These are phyloP conservation scores for Kalmanozyma brasiliensis DNA, from an alignment of 1,284 basidiomycete species.

Conservation along the genomic window DNA sequence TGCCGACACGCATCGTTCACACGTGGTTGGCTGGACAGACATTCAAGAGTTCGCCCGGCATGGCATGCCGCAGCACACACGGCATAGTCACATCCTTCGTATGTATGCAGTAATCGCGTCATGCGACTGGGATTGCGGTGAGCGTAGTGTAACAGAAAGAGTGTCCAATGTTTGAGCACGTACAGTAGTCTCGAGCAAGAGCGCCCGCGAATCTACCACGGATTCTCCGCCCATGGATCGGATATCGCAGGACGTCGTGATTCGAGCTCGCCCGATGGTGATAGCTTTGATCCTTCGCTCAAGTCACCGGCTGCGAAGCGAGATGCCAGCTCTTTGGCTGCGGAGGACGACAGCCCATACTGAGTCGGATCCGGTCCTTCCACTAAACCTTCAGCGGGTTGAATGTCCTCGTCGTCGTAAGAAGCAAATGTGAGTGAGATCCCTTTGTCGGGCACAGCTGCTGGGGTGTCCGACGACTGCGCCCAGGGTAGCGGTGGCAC, in stretches of 20 bases:
- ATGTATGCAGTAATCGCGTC: too few species aligned
- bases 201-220: constrained; percentile 12
- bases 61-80: constrained; percentile 36
- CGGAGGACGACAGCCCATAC: constrained; percentile 29
- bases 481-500: background rate
- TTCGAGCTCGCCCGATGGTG: constrained; percentile 23
- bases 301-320: constrained; percentile 30
- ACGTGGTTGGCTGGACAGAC: constrained; percentile 7
- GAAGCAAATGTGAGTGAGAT: constrained; percentile 57
- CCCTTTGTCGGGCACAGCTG: constrained; percentile 10
- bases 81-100: too few species aligned
- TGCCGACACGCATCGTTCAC: background rate
- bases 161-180: too few species aligned
- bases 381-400: constrained; percentile 9
- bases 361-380: constrained; percentile 4
- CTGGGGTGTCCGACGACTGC: background rate
- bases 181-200: too few species aligned
- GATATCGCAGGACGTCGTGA: constrained; percentile 21
- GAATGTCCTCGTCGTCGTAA: constrained; percentile 46
- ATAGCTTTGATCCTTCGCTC: constrained; percentile 11
- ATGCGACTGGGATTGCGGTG: too few species aligned
- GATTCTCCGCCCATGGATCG: constrained; percentile 51
- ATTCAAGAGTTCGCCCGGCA: constrained; percentile 7
- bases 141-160: too few species aligned
- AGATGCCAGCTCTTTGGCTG: constrained; percentile 25